These are phyloP conservation scores for Ustanciosporium gigantosporum DNA, from an alignment of 1,284 basidiomycete species.

Conservation along the genomic window DNA sequence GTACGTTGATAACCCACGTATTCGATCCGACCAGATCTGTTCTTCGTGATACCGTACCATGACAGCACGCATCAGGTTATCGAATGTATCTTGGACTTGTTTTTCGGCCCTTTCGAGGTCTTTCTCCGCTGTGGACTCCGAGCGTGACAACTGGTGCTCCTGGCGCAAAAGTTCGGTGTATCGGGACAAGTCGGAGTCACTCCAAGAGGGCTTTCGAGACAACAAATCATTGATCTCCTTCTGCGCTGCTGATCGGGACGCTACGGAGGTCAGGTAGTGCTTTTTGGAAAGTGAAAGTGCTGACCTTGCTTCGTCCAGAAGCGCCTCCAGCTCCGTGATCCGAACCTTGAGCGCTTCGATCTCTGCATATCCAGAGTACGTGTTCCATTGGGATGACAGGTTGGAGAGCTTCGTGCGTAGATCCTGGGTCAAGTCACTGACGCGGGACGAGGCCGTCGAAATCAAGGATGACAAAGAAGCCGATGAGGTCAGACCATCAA, in stretches of 20 bases:
- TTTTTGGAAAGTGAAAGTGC: conserved; percentile 16
- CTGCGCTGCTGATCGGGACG: conserved; percentile 38
- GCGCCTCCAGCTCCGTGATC: conserved; percentile 19
- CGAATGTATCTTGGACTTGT: conserved; percentile 44
- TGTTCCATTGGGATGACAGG: conserved; percentile 44
- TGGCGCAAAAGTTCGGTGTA: conserved; percentile 53
- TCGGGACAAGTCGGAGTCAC: conserved; percentile 42
- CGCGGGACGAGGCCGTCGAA: not conserved
- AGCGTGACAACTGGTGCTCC: conserved; percentile 45
- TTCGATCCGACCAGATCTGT: conserved; percentile 56
- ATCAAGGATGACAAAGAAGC: conserved; percentile 1
- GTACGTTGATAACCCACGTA: conserved; percentile 48
- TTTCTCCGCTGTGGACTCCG: conserved; percentile 37
- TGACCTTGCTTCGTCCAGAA: conserved; percentile 6
- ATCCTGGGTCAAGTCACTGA: not conserved
- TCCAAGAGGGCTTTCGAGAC: conserved; percentile 49
- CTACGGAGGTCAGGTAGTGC: conserved; percentile 42
- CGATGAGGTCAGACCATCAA: conserved; percentile 13
- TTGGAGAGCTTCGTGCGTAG: conserved; percentile 16
- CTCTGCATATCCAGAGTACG: conserved; percentile 43
- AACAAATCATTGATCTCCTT: conserved; percentile 54
- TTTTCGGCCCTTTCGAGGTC: conserved; percentile 41
- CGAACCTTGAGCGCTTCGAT: conserved; percentile 40
- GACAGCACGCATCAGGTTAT: conserved; percentile 51
- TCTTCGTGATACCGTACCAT: conserved; percentile 58